Base-by-base conservation (phyloP, 2,329 filamentous ascomycete species). In the Claviceps sp. region DNA sequence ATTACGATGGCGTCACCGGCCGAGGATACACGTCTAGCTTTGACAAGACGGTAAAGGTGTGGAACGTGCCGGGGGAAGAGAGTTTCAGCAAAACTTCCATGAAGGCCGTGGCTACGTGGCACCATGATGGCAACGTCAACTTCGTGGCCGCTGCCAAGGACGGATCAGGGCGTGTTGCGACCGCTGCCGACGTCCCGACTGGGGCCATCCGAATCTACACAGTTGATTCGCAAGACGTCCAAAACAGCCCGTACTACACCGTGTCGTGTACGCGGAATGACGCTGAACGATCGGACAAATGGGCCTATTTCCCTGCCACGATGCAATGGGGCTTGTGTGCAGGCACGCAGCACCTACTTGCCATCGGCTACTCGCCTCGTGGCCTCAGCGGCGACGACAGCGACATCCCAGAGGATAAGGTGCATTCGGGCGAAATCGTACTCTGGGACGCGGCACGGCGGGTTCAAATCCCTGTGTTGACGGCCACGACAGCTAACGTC, bases 361-460 rank as follows among this genome's bases (percentile, higher is more conserved):
- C 81, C 0, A 76, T 83, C 1, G 81, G 81, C 8, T 84, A 82
- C 61, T 84, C 81, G 5, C 81, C 81, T 1, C 71, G 81, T 16
- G 75, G 75, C 53, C 63, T 73, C 2, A 72, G 64, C 0, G 68
- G 68, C 0, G 73, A 81, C 19, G 80, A 84, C 30, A 63, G 65
- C 2, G 75, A 79, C 39, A 82, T 84, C 22, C 80, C 81, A 0
- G 73, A 75, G 41, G 76, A 81, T 22, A 76, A 77, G 57, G 60
- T 60, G n/a, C 72, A 78, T 48, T 73, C 78, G 0, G 81, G 81
- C 10, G 79, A 83, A 58, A 72, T 84, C 3, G 76, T 75, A 42
- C 62, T 84, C 1, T 84, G 79, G 78, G 71, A 84, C 59, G 73
- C 75, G 0, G 51, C 62, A 0, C 67, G 65, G 2, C 68, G 69